phyloP scores from a whole-genome alignment of 345 rosid genomes.

The Lepidium aucheri region DNA sequence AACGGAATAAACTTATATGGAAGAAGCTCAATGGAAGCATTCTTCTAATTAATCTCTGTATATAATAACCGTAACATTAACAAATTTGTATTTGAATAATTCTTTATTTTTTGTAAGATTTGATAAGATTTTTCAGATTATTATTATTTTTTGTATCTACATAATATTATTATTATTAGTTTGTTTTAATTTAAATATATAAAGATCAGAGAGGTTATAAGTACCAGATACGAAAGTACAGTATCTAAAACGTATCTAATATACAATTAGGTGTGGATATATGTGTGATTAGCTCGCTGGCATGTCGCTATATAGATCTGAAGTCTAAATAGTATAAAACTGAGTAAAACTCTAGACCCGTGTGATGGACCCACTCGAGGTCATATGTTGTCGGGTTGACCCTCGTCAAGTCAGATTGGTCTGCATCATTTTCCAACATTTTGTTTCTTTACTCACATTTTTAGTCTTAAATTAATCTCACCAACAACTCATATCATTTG shows the following conservation, averaged over 20 bases:
- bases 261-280: neutral
- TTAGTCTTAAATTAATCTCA: neutral
- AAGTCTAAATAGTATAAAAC: neutral
- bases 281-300: constrained; percentile 3
- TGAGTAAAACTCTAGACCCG: constrained; percentile 14
- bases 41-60: too few relatives aligned
- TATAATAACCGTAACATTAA: too few relatives aligned
- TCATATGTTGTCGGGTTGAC: constrained; percentile 30
- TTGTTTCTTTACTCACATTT: constrained; percentile 3
- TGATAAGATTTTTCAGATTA: too few relatives aligned
- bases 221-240: neutral
- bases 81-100: too few relatives aligned
- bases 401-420: constrained; percentile 11
- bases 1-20: too few relatives aligned
- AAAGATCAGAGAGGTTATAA: neutral
- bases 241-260: neutral
- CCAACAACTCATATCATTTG: neutral
- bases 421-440: constrained; percentile 31
- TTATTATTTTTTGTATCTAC: too few relatives aligned
- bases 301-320: neutral
- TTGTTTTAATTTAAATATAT: too few relatives aligned
- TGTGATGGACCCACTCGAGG: constrained; percentile 22
- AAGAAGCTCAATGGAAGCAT: too few relatives aligned
- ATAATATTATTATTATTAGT: too few relatives aligned
- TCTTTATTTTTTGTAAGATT: too few relatives aligned